Conservation (phyloP, 768 basidiomycete species). For the Mycena crocata region DNA sequence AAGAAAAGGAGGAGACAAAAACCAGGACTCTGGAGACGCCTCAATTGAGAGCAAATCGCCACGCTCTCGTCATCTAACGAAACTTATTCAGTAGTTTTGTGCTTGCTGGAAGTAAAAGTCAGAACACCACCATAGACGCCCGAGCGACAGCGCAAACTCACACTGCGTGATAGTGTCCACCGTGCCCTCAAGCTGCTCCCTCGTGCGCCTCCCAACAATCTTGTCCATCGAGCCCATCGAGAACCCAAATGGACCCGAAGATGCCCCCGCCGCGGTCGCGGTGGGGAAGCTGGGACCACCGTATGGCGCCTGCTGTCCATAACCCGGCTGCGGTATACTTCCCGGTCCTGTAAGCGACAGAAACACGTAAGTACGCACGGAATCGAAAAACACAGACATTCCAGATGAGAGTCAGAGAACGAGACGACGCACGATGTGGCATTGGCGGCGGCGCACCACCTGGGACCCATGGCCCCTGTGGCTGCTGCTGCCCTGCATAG, state of each 20-base stretch:
- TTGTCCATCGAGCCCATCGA: slow-evolving; percentile 67
- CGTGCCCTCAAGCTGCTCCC: slow-evolving; percentile 60
- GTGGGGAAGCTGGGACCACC: slow-evolving; percentile 41
- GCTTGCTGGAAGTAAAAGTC: slow-evolving; percentile 47
- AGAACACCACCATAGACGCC: slow-evolving; percentile 10
- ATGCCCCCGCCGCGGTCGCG: slow-evolving; percentile 41
- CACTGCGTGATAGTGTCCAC: slow-evolving; percentile 62
- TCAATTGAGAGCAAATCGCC: too few relatives aligned
- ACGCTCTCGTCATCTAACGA: slow-evolving; percentile 41
- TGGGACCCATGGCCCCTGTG: slow-evolving; percentile 20
- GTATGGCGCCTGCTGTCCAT: slow-evolving; percentile 33
- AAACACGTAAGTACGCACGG: slow-evolving; percentile 29
- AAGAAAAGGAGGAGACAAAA: slow-evolving; percentile 7
- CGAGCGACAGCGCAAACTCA: slow-evolving; percentile 48
- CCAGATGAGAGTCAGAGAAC: too few relatives aligned
- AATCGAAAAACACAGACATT: neutral
- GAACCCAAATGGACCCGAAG: slow-evolving; percentile 49
- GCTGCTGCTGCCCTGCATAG: slow-evolving; percentile 18
- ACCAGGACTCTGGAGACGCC: slow-evolving; percentile 1
- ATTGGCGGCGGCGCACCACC: slow-evolving; percentile 17
- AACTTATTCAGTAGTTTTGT: slow-evolving; percentile 61
- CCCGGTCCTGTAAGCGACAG: slow-evolving; percentile 29
- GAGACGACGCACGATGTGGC: slow-evolving; percentile 31
- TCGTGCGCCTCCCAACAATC: slow-evolving; percentile 63
- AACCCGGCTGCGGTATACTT: slow-evolving; percentile 25